Evolutionary conservation across 2,329 filamentous ascomycete genomes (phyloP), one percentile per base, ranked within the genome.

Genomic region (Neurospora sp.): DNA sequence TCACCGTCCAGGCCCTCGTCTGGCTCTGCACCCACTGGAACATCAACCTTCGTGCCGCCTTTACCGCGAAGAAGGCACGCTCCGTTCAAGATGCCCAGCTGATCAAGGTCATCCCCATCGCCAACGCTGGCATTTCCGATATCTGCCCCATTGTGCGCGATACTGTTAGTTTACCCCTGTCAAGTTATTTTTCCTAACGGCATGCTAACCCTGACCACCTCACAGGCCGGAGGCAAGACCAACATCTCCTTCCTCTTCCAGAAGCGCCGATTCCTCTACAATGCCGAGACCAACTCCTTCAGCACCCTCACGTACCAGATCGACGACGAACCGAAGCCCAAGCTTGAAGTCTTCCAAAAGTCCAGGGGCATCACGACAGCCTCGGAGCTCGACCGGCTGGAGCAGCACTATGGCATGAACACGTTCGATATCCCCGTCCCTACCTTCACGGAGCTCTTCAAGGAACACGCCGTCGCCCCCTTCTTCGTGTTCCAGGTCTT

Each of bases 401-500:
- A 95, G 76, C 91, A 97, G 78, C 92, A 99, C 82, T 99, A 98
- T 86, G 96, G 96, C 76, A 86, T 90, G 76, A 99, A 99, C 79
- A 93, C 92, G 15, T 99, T 99, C 79, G 96, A 99, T 78, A 99
- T 99, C 68, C 96, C 96, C 6, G 94, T 99, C 12, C 96, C 96
- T 4, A 95, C 92, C 11, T 99, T 99, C 76, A 89, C 91, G 68
- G 96, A 99, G 82, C 87, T 99, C 67, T 99, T 97, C 87, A 92
- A 97, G 81, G 96, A 99, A 81, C 96, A 99, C 80, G 95, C 96
- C 33, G 96, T 99, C 28, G 96, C 96, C 28, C 96, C 96, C 5
- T 99, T 99, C 85, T 99, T 99, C 82, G 94, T 99, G 73, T 99
- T 99, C 83, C 96, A 99, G 84, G 86, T 99, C 72, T 99, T 99